Percentiles rank a stretch among this genome's conserved stretches.
Evolutionary conservation across 257 asterid genomes (phyloP).

Genomic region (Avicennia marina): DNA sequence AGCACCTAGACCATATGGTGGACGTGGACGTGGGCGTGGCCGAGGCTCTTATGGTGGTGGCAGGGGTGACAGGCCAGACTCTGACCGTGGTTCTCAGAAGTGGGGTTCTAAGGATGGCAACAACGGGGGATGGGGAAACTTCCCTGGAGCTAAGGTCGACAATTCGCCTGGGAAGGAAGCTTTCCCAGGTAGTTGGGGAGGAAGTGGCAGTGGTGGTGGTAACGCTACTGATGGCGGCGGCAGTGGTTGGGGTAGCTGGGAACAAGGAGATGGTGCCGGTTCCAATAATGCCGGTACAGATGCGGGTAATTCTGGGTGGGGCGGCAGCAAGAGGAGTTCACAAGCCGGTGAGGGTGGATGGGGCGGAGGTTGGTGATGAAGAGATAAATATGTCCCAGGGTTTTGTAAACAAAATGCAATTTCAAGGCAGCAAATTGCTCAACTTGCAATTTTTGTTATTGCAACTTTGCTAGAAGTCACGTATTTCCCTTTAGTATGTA

Average conservation of each 20-base stretch:
- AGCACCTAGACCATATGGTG: conserved; percentile 22
- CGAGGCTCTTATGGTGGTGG: conserved; percentile 51
- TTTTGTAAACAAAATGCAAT: no score
- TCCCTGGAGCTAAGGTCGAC: conserved; percentile 52
- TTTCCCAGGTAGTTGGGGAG: conserved; percentile 50
- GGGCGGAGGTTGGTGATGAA: conserved; percentile 34
- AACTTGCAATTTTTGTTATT: no score
- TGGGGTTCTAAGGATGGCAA: conserved; percentile 62
- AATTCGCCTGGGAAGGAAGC: conserved; percentile 47
- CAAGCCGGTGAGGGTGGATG: conserved; percentile 25
- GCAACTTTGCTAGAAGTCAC: no score
- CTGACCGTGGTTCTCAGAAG: conserved; percentile 44
- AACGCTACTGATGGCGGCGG: conserved; percentile 19
- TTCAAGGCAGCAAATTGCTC: no score
- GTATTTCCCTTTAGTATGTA: no score
- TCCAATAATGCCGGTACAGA: conserved; percentile 16
- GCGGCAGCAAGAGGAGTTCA: conserved; percentile 42
- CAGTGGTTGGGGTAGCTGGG: conserved; percentile 32
- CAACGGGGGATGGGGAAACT: conserved; percentile 44
- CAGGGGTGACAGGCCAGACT: conserved; percentile 45
- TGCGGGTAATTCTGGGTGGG: conserved; percentile 47
- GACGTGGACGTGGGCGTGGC: conserved; percentile 38
- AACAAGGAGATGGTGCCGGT: conserved; percentile 20
- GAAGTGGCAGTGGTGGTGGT: conserved; percentile 20
- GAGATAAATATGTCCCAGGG: no score